Percentiles rank a stretch among this genome's conserved stretches.
These are phyloP conservation scores for Mortierella alpina DNA, from an alignment of 192 early-diverging fungal species.

Conservation along the genomic window DNA sequence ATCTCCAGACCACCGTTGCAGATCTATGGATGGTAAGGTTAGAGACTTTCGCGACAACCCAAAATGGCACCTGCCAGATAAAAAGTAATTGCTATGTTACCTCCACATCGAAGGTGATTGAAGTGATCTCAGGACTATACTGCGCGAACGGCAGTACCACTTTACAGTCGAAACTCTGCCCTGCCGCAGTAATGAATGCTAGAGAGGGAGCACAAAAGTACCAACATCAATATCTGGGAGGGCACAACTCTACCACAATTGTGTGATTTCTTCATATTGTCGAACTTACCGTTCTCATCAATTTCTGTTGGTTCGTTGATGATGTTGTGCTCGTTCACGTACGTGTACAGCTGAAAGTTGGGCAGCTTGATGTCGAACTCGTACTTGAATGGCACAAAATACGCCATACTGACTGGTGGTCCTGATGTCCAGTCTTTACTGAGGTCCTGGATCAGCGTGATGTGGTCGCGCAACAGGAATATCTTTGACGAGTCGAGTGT, in stretches of 20 bases:
- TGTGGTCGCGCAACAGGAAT: conserved; percentile 80
- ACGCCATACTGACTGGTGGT: conserved; percentile 60
- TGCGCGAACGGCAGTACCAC: conserved; percentile 66
- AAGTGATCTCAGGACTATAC: conserved; percentile 65
- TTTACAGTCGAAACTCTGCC: conserved; percentile 51
- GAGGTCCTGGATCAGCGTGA: conserved; percentile 79
- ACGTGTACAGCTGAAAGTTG: conserved; percentile 68
- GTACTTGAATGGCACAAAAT: conserved; percentile 80
- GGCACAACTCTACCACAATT: neutral
- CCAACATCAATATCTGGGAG: neutral
- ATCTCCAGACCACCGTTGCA: conserved; percentile 59
- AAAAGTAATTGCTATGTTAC: conserved; percentile 25
- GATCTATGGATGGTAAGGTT: conserved; percentile 35
- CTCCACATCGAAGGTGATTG: conserved; percentile 64
- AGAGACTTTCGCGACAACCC: neutral
- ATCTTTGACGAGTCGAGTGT: conserved; percentile 56
- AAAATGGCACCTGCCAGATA: neutral
- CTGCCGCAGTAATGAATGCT: conserved; percentile 59
- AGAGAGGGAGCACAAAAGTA: neutral
- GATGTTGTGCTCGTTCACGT: conserved; percentile 82
- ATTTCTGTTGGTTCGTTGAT: conserved; percentile 76
- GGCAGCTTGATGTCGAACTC: conserved; percentile 61
- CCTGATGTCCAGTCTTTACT: conserved; percentile 74
- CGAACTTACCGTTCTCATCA: conserved; percentile 76
- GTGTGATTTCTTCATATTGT: neutral